A percentile compares a stretch with the other conserved stretches of the same genome.
Evolutionary conservation across 805 yeast genomes (phyloP).

Genomic region (Saturnispora bothae): DNA sequence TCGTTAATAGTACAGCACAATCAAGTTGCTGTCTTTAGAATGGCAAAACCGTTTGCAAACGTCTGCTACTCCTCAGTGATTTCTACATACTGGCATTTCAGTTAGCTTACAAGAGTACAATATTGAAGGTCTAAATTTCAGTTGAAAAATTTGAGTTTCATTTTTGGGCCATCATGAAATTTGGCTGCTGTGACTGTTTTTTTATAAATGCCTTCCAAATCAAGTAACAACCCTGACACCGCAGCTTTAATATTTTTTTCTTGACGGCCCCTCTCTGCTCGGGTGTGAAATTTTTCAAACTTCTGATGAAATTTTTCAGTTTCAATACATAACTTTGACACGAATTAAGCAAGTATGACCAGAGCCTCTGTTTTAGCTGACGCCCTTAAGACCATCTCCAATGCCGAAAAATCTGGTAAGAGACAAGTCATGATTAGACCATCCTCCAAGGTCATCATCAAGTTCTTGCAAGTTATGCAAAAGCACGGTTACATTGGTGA

Average conservation of each 20-base stretch:
- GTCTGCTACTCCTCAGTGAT: too few species aligned
- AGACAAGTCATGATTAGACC: constrained; percentile 98
- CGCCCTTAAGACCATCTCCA: constrained; percentile 96
- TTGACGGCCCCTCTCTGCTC: not conserved
- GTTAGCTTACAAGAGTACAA: not conserved
- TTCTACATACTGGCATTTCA: constrained; percentile 5
- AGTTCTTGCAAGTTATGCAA: constrained; percentile 95
- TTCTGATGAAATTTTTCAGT: too few species aligned
- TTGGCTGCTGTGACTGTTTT: not conserved
- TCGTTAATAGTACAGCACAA: too few species aligned
- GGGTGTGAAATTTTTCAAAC: not conserved
- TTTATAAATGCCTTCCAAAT: not conserved
- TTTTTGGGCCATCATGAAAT: not conserved
- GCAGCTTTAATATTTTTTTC: not conserved
- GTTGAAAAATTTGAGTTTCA: not conserved
- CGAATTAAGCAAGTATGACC: too few species aligned
- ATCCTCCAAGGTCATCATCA: constrained; percentile 95
- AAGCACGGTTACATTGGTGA: constrained; percentile 98
- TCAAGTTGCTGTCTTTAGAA: too few species aligned
- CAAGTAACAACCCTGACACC: not conserved
- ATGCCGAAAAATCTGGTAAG: constrained; percentile 99
- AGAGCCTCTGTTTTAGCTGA: constrained; percentile 98
- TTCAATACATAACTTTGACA: too few species aligned
- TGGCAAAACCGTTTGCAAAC: too few species aligned
- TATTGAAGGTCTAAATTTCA: not conserved